phyloP scores from a whole-genome alignment of 2,329 filamentous ascomycete species.

The Phyllosticta paracitricarpa region DNA sequence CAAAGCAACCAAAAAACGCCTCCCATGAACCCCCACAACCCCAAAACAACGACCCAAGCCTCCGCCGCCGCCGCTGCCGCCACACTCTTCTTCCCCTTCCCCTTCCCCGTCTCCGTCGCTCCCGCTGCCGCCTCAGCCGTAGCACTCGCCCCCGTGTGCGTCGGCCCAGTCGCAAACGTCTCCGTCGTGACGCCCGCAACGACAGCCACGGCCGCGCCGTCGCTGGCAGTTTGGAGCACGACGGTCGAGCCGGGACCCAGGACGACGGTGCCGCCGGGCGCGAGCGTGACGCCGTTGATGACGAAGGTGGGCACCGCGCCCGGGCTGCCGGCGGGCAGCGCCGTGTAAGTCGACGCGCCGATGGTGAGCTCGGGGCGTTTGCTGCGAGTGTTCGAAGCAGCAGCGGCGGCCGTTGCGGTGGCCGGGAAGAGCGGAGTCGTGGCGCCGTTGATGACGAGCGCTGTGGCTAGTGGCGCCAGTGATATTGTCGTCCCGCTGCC shows the following conservation, averaged over 20 bases:
- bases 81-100: background rate
- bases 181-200: background rate
- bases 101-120: background rate
- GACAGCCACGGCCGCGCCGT: background rate
- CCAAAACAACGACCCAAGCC: background rate
- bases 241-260: conserved; percentile 10
- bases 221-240: background rate
- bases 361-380: conserved; percentile 16
- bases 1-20: background rate
- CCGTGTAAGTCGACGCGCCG: conserved; percentile 6
- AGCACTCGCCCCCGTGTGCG: background rate
- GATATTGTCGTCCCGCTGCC: conserved; percentile 20
- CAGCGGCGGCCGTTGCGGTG: conserved; percentile 10
- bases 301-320: conserved; percentile 19
- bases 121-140: background rate
- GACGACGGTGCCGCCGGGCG: conserved; percentile 25
- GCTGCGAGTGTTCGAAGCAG: background rate
- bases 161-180: background rate
- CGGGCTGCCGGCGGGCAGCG: background rate
- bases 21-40: background rate
- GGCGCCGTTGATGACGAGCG: conserved; percentile 9
- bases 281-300: conserved; percentile 29
- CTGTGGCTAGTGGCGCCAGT: conserved; percentile 14
- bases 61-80: background rate
- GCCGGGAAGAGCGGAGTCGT: conserved; percentile 8